A percentile compares a stretch with the other conserved stretches of the same genome.
These are phyloP conservation scores for Haematococcus sp. DNA, from an alignment of 139 green algal genomes.

Conservation along the genomic window DNA sequence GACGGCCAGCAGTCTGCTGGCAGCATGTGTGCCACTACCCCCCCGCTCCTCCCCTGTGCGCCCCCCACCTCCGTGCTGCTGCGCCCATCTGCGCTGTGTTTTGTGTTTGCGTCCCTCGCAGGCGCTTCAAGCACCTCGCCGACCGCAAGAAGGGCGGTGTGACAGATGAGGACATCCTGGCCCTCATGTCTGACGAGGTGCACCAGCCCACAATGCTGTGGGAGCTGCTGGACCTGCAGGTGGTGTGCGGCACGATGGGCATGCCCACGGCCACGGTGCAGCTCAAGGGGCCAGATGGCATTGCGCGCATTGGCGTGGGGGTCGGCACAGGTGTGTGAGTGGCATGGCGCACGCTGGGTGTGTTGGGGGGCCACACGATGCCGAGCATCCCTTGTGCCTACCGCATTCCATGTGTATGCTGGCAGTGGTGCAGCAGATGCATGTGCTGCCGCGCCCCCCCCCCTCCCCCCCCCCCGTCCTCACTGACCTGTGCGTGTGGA, in stretches of 20 bases:
- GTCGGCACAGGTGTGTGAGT: constrained; percentile 72
- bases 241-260: constrained; percentile 95
- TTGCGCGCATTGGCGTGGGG: constrained; percentile 59
- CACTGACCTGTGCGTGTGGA: not conserved
- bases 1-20: no score
- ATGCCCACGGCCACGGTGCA: constrained; percentile 95
- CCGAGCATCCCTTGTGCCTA: no score
- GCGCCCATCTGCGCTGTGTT: no score
- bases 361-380: not conserved
- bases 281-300: constrained; percentile 86
- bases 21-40: no score
- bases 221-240: constrained; percentile 89
- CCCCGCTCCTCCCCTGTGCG: no score
- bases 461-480: no score
- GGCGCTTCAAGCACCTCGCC: constrained; percentile 88
- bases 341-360: not conserved
- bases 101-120: no score
- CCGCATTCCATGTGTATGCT: no score
- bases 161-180: constrained; percentile 92
- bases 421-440: no score
- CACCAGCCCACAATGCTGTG: constrained; percentile 79
- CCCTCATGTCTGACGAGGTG: constrained; percentile 87
- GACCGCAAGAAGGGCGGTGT: constrained; percentile 92
- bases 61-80: no score
- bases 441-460: no score